These are phyloP conservation scores for Gaultheria prostrata DNA, from an alignment of 148 eudicot species.

Conservation along the genomic window DNA sequence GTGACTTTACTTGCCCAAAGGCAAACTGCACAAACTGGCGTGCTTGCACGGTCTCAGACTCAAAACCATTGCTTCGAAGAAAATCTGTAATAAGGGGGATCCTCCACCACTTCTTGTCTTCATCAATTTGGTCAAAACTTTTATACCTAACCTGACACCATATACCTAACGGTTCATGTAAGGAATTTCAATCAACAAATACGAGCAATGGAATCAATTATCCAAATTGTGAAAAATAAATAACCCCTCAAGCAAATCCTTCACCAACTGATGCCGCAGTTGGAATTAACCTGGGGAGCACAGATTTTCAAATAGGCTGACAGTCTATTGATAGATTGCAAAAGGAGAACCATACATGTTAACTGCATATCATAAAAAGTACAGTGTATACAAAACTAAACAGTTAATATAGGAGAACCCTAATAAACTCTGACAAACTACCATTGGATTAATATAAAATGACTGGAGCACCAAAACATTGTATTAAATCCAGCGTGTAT, in stretches of 20 bases:
- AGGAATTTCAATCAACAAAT: not conserved
- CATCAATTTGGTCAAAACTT: conserved; percentile 78
- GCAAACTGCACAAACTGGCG: conserved; percentile 92
- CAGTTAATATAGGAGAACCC: too few species aligned
- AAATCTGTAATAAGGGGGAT: conserved; percentile 82
- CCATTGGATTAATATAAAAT: too few species aligned
- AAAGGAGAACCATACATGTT: not conserved
- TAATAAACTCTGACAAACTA: too few species aligned
- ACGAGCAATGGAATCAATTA: not conserved
- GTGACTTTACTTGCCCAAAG: conserved; percentile 68
- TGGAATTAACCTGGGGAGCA: not conserved
- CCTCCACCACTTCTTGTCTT: conserved; percentile 82
- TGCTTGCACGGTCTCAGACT: conserved; percentile 82
- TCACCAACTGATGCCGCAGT: not conserved
- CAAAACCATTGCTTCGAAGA: conserved; percentile 61
- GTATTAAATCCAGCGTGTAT: too few species aligned
- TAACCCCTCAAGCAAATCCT: not conserved
- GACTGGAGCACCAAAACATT: too few species aligned
- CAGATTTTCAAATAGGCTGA: not conserved
- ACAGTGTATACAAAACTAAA: not conserved
- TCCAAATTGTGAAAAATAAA: not conserved
- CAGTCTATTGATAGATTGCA: not conserved
- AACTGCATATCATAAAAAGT: not conserved
- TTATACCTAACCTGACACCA: conserved; percentile 61
- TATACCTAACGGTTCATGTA: not conserved